These are phyloP conservation scores for Kwoniella europaea DNA, from an alignment of 768 basidiomycete genomes.

Conservation along the genomic window DNA sequence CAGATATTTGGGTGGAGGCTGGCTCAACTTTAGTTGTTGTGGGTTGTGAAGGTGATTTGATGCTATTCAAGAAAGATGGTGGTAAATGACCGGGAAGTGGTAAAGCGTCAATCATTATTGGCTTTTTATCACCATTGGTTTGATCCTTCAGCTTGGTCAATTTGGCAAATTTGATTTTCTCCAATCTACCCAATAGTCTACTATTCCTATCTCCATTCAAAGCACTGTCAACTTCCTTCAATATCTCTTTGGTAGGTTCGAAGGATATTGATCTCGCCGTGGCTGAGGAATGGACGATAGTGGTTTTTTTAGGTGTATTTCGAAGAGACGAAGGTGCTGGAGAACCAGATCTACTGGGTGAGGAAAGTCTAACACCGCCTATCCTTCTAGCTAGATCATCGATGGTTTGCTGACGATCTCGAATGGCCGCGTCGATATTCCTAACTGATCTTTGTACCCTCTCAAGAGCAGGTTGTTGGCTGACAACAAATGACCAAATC, in stretches of 20 bases:
- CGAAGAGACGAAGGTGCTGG: constrained; percentile 1
- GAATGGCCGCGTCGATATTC: constrained; percentile 69
- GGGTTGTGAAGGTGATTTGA: not conserved
- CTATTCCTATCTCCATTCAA: not conserved
- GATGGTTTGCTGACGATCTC: constrained; percentile 51
- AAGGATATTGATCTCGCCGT: constrained; percentile 2
- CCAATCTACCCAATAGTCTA: constrained; percentile 4
- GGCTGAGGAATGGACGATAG: not conserved
- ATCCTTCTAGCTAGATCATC: constrained; percentile 56
- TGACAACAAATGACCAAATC: not conserved
- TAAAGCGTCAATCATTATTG: constrained; percentile 28
- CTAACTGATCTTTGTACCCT: constrained; percentile 61
- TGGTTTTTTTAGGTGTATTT: constrained; percentile 11
- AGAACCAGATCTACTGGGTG: constrained; percentile 7
- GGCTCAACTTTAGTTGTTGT: not conserved
- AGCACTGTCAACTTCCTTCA: constrained; percentile 21
- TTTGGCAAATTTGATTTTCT: constrained; percentile 15
- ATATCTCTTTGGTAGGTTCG: constrained; percentile 20
- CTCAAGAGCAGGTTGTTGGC: constrained; percentile 21
- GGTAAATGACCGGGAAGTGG: constrained; percentile 26
- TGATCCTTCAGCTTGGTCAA: constrained; percentile 6
- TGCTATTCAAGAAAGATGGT: constrained; percentile 3
- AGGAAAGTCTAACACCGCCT: constrained; percentile 26
- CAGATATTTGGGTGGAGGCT: not conserved
- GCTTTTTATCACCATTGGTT: not conserved